A percentile compares a stretch with the other conserved stretches of the same genome.
phyloP scores from a whole-genome alignment of 805 yeast genomes.

The Jamesozyma piceae region DNA sequence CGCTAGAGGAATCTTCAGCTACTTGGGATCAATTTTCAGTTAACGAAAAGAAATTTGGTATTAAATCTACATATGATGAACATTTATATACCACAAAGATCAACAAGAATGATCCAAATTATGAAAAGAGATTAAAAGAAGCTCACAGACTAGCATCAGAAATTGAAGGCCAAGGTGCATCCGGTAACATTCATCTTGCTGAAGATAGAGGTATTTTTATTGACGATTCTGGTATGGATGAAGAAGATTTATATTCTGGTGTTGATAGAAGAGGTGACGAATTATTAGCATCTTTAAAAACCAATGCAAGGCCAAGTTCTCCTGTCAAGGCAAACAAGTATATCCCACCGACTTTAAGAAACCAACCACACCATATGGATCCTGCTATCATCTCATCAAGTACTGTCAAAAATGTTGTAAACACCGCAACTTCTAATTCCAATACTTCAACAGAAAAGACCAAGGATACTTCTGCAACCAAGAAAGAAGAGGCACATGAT shows the following conservation, averaged over 20 bases:
- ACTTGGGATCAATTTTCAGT: slow-evolving; percentile 91
- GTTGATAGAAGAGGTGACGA: slow-evolving; percentile 50
- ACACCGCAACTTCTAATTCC: background rate
- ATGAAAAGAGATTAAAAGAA: slow-evolving; percentile 46
- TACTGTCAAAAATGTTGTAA: slow-evolving; percentile 7
- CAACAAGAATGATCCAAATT: slow-evolving; percentile 66
- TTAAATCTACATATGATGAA: slow-evolving; percentile 74
- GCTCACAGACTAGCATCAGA: slow-evolving; percentile 80
- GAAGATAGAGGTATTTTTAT: slow-evolving; percentile 78
- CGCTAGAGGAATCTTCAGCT: slow-evolving; percentile 31
- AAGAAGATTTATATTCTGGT: slow-evolving; percentile 93
- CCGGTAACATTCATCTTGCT: slow-evolving; percentile 71
- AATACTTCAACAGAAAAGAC: background rate
- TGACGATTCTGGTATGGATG: slow-evolving; percentile 84
- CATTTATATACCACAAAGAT: slow-evolving; percentile 75
- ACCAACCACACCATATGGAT: slow-evolving; percentile 28
- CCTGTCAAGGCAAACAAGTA: slow-evolving; percentile 28
- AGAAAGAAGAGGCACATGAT: background rate
- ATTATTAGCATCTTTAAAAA: slow-evolving; percentile 26
- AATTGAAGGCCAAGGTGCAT: slow-evolving; percentile 56
- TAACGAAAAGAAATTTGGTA: slow-evolving; percentile 84
- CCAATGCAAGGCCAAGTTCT: slow-evolving; percentile 21
- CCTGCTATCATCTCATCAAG: slow-evolving; percentile 30
- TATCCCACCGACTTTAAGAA: slow-evolving; percentile 28
- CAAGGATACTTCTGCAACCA: background rate